Evolutionary conservation across 2,329 filamentous ascomycete genomes (phyloP), one percentile per base, ranked within the genome.

Genomic region (Neophaeococcomyces aloes): DNA sequence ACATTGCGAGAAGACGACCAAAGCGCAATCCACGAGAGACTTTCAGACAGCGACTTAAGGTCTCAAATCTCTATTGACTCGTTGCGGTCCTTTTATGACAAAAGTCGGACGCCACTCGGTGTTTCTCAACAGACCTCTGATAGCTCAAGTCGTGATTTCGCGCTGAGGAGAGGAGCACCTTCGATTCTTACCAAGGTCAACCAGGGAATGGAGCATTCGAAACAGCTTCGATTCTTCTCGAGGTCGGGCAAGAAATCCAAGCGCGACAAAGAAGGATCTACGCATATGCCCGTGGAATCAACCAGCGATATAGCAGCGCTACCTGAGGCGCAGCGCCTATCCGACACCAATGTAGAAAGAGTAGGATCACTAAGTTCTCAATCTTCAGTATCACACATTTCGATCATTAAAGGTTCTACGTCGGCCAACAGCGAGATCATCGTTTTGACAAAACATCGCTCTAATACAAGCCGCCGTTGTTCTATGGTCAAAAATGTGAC

Each of bases 1-100:
- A 33, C 51, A 18, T 35, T 51, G 32, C 50, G 53, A 29, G 47
- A 49, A 37, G 45, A 52, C 15, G 14, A 29, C 38, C 18, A 30
- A 15, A 17, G 39, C 39, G n/a, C 35, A 29, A 15, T 27, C 15
- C 18, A 38, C 38, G 17, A 45, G 11, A 40, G 30, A 21, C 45
- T 37, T 15, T 23, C 10, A 27, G 23, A 27, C 5, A 27, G 23
- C 23, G 23, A 27, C 10, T 10, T 51, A 27, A 51, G 40, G 35
- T 32, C 43, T 8, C 43, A 45, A 18, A 37, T 30, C 29, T 71
- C 69, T 7, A 63, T 65, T 7, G 66, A 68, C 1, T 67, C 68
- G 3, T 53, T 71, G 8, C 65, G 61, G 48, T 70, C 69, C 33
- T 65, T 67, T 46, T 71, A 70, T 48, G 67, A 65, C 49, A 59